These are phyloP conservation scores for Gossypium lobatum DNA, from an alignment of 441 rosid species.

Conservation along the genomic window DNA sequence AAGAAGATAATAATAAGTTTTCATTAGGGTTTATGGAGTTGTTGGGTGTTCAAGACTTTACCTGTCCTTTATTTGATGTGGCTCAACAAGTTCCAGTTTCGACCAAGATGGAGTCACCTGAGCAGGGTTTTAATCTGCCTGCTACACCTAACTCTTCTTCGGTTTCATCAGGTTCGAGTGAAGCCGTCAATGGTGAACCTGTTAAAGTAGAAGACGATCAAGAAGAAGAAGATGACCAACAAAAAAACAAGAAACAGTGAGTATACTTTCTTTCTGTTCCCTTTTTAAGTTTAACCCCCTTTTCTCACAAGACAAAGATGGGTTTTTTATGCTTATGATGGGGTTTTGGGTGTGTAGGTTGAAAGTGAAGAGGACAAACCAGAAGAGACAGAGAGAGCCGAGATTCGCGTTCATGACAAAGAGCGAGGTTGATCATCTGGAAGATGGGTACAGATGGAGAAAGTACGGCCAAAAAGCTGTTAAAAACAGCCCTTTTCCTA, in stretches of 20 bases:
- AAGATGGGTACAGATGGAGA: conserved; percentile 71
- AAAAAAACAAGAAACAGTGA: conserved; percentile 30
- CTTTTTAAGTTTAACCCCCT: background rate
- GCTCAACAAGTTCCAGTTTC: conserved; percentile 7
- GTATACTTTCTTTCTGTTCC: conserved; percentile 7
- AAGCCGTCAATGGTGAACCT: conserved; percentile 36
- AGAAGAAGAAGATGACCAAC: conserved; percentile 26
- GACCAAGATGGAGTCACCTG: conserved; percentile 36
- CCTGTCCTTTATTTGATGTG: conserved; percentile 21
- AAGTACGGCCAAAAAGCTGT: conserved; percentile 80
- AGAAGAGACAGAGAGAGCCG: conserved; percentile 51
- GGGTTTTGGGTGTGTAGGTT: conserved; percentile 23
- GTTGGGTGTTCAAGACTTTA: conserved; percentile 43
- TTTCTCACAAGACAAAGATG: background rate
- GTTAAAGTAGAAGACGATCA: conserved; percentile 25
- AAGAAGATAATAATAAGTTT: conserved; percentile 26
- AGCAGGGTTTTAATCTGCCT: conserved; percentile 36
- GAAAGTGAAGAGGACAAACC: conserved; percentile 51
- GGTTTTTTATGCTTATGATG: background rate
- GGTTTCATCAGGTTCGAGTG: conserved; percentile 60
- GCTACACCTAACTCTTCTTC: conserved; percentile 70
- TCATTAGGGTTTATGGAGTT: conserved; percentile 77
- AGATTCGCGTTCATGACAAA: conserved; percentile 70
- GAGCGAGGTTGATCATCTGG: conserved; percentile 61
- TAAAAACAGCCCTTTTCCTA: conserved; percentile 60